Base-by-base conservation (phyloP, 2,329 filamentous ascomycete species). In the Elsinoe batatas region DNA sequence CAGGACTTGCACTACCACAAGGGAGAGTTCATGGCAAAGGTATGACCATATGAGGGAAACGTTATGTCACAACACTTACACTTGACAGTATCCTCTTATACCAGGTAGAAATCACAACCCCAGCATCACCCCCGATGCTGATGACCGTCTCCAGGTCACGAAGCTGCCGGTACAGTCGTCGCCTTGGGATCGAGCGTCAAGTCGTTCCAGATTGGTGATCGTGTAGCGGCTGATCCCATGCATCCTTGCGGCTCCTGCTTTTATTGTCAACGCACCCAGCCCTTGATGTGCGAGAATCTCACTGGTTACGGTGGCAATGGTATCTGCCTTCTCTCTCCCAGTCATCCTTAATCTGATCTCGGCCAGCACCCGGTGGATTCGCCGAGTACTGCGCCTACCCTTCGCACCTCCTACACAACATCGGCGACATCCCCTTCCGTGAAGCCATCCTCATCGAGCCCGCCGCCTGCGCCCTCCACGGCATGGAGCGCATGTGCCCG, bases 231-330 rank as follows among this genome's bases (percentile, higher is more conserved):
- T 32, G 79, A 82, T 63, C 82, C 82, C 67, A 79, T 79, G n/a
- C 79, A 87, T 67, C 78, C 86, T 40, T 88, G 84, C 69, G 79
- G 79, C 49, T 79, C 83, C 69, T 88, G 84, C 72, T 86, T 85
- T 75, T 85, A 87, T 73, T 88, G 84, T 73, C 79, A 81, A 60
- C 79, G 82, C 56, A 83, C 83, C 54, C 77, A 86, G 65, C 75
- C 80, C 20, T 71, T 87, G 47, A 78, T 87, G 57, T 88, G 84
- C 68, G 83, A 86, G 68, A 76, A 84, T 65, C 83, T 85, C 67
- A 77, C 81, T 61, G 82, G 81, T 18, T 82, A 85, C 61, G 83
- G 80, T 61, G 80, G 82, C 17, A 82, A 79, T 61, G 74, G 60
- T 59, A 49, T 49, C 54, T 10, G 13, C 30, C 11, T 8, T 15